These are phyloP conservation scores for Paratinospora sagittata DNA, from an alignment of 164 flowering plant genomes.

Conservation along the genomic window DNA sequence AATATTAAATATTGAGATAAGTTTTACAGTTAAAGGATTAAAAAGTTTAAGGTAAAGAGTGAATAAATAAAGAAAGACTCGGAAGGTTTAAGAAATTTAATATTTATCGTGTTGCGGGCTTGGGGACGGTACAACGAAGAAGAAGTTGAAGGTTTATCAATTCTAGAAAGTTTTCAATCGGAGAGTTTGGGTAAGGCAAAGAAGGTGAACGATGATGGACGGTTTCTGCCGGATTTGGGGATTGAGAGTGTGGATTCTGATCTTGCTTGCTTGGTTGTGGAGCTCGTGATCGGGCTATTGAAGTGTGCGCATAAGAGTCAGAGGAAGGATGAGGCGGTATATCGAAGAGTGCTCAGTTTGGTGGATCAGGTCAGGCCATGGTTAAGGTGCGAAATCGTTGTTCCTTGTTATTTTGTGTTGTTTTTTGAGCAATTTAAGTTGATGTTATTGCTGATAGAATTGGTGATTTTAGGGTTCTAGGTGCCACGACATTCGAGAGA, in stretches of 20 bases:
- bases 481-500: slow-evolving; percentile 43
- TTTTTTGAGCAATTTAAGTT: background rate
- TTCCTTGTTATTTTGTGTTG: no score
- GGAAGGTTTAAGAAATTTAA: no score
- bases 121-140: slow-evolving; percentile 49
- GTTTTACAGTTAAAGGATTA: no score
- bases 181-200: slow-evolving; percentile 14
- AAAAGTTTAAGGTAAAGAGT: no score
- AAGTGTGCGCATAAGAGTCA: slow-evolving; percentile 40
- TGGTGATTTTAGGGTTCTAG: slow-evolving; percentile 44
- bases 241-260: slow-evolving; percentile 34
- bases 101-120: no score
- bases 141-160: slow-evolving; percentile 34
- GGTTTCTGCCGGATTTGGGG: slow-evolving; percentile 30
- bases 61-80: no score
- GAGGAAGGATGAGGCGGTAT: slow-evolving; percentile 34
- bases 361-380: slow-evolving; percentile 52
- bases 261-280: slow-evolving; percentile 44
- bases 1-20: no score
- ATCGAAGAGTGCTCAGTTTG: slow-evolving; percentile 43
- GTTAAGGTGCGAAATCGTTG: slow-evolving; percentile 45
- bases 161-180: slow-evolving; percentile 42
- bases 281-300: slow-evolving; percentile 41
- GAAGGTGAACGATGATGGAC: slow-evolving; percentile 17
- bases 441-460: background rate